Evolutionary conservation across 495 filamentous ascomycete genomes (phyloP), one percentile per base, ranked within the genome.

Genomic region (Friedmanniomyces simplex): DNA sequence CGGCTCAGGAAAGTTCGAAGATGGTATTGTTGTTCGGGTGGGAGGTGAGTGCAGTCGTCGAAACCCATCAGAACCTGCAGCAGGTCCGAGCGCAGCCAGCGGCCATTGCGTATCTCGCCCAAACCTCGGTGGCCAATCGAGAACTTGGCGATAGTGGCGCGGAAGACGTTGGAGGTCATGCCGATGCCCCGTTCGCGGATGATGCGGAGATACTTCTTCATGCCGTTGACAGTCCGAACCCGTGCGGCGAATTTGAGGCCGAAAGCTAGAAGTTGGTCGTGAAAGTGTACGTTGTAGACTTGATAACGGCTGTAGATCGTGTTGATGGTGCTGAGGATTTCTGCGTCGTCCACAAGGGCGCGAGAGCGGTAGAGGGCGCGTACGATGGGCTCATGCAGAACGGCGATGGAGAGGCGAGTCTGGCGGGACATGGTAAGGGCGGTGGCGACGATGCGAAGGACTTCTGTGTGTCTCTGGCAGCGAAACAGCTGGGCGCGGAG

Each of bases 41-140:
- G 64, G 7, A 62, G 32, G n/a, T 52, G 42, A 18, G 22, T 22
- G 13, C 30, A 42, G 43, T 60, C 64, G 5, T 62, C 55, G 50
- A 65, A 67, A 18, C 65, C 65, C 1, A 43, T 49, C 16, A 64
- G 58, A 3, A 67, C 65, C 37, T 67, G 59, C n/a, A 67, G 49
- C 1, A 67, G 57, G 2, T 65, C 52, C 1, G 21, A 0, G 12
- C 48, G 46, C 21, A 58, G 49, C 65, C 65, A 67, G 16, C 63
- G 59, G 10, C 65, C 65, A 39, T 67, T 67, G 0, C 65, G 59
- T 21, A 67, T 65, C 63, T 67, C 65, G 21, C 65, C 65, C 4
- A 63, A 51, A 7, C 65, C 65, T 2, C 63, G 52, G 22, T 50
- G 25, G 0, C 65, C 63, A 42, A 67, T 67, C 22, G 54, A 60